Conservation (phyloP, 371 early-diverging fungal species). For the Apophysomyces sp. region DNA sequence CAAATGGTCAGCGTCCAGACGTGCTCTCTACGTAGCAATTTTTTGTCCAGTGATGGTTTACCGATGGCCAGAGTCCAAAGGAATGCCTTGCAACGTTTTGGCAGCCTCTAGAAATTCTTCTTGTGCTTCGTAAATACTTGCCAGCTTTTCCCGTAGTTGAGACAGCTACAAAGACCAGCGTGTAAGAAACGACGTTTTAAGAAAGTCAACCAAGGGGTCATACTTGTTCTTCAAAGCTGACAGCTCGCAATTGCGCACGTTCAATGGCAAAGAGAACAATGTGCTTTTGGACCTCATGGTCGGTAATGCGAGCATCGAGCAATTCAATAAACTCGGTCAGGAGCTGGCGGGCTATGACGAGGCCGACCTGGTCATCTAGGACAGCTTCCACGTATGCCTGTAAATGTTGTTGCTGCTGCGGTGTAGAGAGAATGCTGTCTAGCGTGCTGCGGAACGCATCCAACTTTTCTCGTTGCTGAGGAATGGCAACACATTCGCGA, state of each 20-base stretch:
- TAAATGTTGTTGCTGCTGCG: conserved; percentile 24
- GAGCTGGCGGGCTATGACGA: conserved; percentile 75
- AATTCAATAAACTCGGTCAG: conserved; percentile 60
- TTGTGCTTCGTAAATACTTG: conserved; percentile 70
- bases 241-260: conserved; percentile 64
- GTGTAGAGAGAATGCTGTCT: conserved; percentile 23
- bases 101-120: conserved; percentile 85
- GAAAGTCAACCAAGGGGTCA: neutral
- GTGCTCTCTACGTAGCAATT: too few relatives aligned
- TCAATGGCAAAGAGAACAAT: conserved; percentile 58
- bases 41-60: too few relatives aligned
- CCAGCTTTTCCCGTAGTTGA: conserved; percentile 69
- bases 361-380: conserved; percentile 72
- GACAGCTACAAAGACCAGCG: conserved; percentile 54
- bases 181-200: neutral
- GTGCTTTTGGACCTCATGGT: conserved; percentile 47
- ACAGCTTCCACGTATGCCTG: conserved; percentile 59
- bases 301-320: conserved; percentile 35
- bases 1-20: neutral
- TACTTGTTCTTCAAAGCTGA: conserved; percentile 91
- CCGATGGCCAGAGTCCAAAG: conserved; percentile 86
- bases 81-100: conserved; percentile 75
- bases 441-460: conserved; percentile 35
- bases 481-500: conserved; percentile 23
- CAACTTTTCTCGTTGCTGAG: conserved; percentile 44